Evolutionary conservation across 225 moss, liverwort and hornwort genomes (phyloP), one percentile per base, ranked within the genome.

Genomic region (Straminergon stramineum): DNA sequence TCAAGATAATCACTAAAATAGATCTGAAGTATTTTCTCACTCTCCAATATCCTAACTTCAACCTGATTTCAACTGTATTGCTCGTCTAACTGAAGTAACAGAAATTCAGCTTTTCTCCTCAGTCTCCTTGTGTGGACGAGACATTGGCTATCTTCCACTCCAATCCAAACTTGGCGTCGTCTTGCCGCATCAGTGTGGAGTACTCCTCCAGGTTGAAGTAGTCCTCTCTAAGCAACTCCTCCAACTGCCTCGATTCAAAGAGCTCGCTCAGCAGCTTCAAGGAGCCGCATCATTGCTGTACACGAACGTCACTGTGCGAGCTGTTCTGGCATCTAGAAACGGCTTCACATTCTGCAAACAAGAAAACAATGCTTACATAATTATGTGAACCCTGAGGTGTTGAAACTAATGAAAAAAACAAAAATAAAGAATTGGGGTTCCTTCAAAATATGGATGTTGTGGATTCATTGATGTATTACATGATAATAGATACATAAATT

Each of bases 271-370:
- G 39, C 31, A 90, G 91, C 85, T 71, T 91, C 88, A 76, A 87
- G 55, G 92, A 93, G 79, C 77, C 22, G 89, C 57, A 57, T 90
- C 90, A 7, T 92, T 92, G 86, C 76, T 92, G n/a, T 93, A 89
- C 48, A 90, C 89, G 67, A 90, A 95, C 83, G 92, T 95, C 78
- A 92, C 93, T 75, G 89, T 88, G 26, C 66, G 90, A 68, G 87
- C 80, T 74, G 91, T 93, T 62, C 83, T 86, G 10, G 92, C 75
- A 84, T 95, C 93, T 79, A 91, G 58, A 62, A 93, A 95, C 23
- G 84, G 93, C 90, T 91, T 93, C 68, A 92, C 93, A 8, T 91
- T 88, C 90, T 95, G 34, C 43, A 43, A 78, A 37, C 78, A 37
- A 9, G 15, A 7, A 19, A 4, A 48, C 31, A 48, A 31, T 48